A percentile compares a stretch with the other conserved stretches of the same genome.
phyloP scores from a whole-genome alignment of 2,329 filamentous ascomycete genomes.

The Colletotrichum magnum region DNA sequence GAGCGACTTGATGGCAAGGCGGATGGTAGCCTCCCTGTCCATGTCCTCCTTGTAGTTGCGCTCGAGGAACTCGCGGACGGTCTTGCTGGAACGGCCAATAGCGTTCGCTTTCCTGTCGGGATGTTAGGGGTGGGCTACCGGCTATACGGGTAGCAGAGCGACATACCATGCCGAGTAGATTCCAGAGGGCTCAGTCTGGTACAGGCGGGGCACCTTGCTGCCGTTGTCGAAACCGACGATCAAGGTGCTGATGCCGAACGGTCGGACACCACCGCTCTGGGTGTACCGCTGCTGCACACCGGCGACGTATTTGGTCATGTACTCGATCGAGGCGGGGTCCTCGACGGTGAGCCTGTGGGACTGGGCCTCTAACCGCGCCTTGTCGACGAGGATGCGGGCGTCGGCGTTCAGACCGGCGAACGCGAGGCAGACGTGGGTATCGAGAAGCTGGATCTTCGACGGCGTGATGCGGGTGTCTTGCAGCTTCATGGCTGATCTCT shows the following conservation, averaged over 20 bases:
- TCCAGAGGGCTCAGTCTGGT: conserved; percentile 98
- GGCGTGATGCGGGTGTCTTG: conserved; percentile 99
- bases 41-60: conserved; percentile 99
- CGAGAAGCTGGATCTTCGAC: conserved; percentile 97
- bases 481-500: conserved; percentile 98
- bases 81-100: conserved; percentile 98
- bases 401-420: conserved; percentile 98
- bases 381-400: conserved; percentile 97
- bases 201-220: conserved; percentile 88
- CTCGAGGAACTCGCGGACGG: conserved; percentile 97
- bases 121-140: conserved; percentile 12
- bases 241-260: conserved; percentile 94
- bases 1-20: conserved; percentile 97
- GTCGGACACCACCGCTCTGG: conserved; percentile 96
- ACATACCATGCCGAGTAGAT: conserved; percentile 96
- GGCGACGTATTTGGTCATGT: conserved; percentile 99
- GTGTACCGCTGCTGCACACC: conserved; percentile 99
- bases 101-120: conserved; percentile 93
- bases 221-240: conserved; percentile 99
- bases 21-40: conserved; percentile 96
- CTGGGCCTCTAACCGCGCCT: conserved; percentile 96
- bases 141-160: not conserved
- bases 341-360: conserved; percentile 97
- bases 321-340: conserved; percentile 97
- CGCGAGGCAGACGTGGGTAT: conserved; percentile 95